phyloP scores from a whole-genome alignment of 768 basidiomycete genomes.

The Leucocoprinus sp. region DNA sequence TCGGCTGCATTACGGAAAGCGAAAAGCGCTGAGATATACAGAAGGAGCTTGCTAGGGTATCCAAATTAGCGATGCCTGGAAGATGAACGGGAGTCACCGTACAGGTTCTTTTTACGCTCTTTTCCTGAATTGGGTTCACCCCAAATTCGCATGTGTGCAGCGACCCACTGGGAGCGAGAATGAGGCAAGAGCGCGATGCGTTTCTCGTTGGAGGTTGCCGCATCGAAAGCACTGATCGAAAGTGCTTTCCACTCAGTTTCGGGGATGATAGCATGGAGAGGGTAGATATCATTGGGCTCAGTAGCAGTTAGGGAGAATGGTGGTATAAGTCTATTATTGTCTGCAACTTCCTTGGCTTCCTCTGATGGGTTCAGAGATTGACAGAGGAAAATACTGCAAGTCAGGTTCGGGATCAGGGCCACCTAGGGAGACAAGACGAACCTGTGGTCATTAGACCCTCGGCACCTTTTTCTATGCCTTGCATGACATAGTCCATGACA shows the following conservation, averaged over 20 bases:
- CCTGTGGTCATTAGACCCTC: conserved; percentile 62
- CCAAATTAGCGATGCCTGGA: conserved; percentile 1
- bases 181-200: conserved; percentile 53
- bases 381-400: conserved; percentile 1
- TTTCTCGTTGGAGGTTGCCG: conserved; percentile 38
- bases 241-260: conserved; percentile 75
- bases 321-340: conserved; percentile 69
- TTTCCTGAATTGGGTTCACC: conserved; percentile 38
- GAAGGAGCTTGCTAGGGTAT: conserved; percentile 54
- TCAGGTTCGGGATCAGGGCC: background rate
- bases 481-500: conserved; percentile 75
- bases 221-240: conserved; percentile 44
- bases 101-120: conserved; percentile 55
- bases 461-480: conserved; percentile 70
- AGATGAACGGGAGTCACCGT: conserved; percentile 18
- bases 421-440: conserved; percentile 24
- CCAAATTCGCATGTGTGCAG: conserved; percentile 45
- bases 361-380: conserved; percentile 33
- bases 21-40: conserved; percentile 81
- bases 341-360: conserved; percentile 54
- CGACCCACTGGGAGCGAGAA: conserved; percentile 61
- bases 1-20: conserved; percentile 46
- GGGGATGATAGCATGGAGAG: conserved; percentile 68
- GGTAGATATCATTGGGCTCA: conserved; percentile 67
- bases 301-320: conserved; percentile 58